Evolutionary conservation across 345 rosid genomes (phyloP).

Genomic region (Xanthoceras sorbifolium): DNA sequence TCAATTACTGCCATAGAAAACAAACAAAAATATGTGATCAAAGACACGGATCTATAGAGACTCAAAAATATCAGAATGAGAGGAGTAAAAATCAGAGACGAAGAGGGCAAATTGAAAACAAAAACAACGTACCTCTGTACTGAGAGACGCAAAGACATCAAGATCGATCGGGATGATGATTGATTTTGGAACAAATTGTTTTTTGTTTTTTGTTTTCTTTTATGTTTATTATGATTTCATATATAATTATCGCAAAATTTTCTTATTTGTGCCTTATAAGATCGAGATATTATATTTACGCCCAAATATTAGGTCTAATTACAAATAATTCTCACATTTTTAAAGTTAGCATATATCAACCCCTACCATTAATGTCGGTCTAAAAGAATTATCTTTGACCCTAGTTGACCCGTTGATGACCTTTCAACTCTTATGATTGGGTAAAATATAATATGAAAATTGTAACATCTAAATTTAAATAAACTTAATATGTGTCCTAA

Average conservation of each 20-base stretch:
- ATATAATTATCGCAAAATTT: background rate
- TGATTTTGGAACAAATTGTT: background rate
- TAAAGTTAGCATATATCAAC: background rate
- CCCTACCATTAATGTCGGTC: background rate
- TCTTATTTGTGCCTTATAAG: background rate
- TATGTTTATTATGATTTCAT: background rate
- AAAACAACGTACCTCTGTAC: background rate
- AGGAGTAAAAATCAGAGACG: background rate
- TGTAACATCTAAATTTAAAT: too few relatives aligned
- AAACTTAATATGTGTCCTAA: too few relatives aligned
- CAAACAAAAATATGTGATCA: background rate
- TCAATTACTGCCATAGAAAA: background rate
- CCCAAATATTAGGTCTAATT: background rate
- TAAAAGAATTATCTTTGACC: too few relatives aligned
- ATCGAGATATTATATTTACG: background rate
- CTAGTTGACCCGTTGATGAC: too few relatives aligned
- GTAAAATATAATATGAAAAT: too few relatives aligned
- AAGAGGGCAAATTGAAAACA: background rate
- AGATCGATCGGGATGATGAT: background rate
- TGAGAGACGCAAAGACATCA: background rate
- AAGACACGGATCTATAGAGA: background rate
- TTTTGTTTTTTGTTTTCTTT: too few relatives aligned
- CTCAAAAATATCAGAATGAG: background rate
- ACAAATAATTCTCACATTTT: background rate
- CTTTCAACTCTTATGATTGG: too few relatives aligned